Evolutionary conservation across 257 asterid genomes (phyloP).

Genomic region (Agastache rugosa): DNA sequence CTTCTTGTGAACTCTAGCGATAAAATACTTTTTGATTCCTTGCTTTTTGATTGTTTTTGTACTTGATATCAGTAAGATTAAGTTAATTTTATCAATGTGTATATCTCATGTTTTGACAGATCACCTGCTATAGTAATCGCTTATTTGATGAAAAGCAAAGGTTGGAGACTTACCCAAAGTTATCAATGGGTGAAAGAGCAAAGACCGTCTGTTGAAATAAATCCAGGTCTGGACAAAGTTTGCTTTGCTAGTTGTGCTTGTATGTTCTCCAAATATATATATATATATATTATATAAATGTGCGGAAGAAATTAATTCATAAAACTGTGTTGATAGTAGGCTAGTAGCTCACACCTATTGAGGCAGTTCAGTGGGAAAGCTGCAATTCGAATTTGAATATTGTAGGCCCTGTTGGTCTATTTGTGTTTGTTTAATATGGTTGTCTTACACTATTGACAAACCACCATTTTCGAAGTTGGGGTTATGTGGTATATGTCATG

Average conservation of each 20-base stretch:
- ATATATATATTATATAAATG: neutral
- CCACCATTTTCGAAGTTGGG: neutral
- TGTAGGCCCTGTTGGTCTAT: neutral
- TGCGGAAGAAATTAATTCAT: neutral
- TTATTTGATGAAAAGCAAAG: conserved; percentile 90
- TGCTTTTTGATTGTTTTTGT: neutral
- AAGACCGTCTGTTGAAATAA: conserved; percentile 73
- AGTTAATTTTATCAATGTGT: neutral
- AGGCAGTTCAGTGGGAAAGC: neutral
- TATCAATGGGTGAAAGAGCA: conserved; percentile 95
- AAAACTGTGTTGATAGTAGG: too few species aligned
- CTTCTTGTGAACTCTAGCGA: neutral
- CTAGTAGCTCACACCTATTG: too few species aligned
- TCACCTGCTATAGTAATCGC: conserved; percentile 96
- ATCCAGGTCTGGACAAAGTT: conserved; percentile 60
- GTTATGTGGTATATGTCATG: too few species aligned
- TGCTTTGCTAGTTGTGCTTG: neutral
- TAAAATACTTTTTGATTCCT: neutral
- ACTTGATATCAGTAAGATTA: neutral
- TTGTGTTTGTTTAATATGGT: neutral
- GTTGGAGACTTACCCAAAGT: conserved; percentile 88
- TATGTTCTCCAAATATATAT: neutral
- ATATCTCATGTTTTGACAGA: conserved; percentile 47
- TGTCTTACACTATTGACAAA: too few species aligned
- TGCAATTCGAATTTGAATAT: neutral